phyloP scores from a whole-genome alignment of 2,329 filamentous ascomycete genomes.

The Sclerotinia borealis region DNA sequence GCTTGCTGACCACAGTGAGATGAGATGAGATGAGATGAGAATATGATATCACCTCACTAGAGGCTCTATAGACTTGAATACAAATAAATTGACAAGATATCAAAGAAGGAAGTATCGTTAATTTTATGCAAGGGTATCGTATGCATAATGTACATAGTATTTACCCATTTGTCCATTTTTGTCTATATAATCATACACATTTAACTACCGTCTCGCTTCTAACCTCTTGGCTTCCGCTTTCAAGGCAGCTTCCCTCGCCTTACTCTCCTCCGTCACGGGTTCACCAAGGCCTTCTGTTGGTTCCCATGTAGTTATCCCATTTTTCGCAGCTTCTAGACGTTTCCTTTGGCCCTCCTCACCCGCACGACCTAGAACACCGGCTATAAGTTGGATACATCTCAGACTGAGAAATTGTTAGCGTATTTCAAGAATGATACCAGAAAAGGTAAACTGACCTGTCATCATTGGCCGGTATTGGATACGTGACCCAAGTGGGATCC shows the following conservation, averaged over 20 bases:
- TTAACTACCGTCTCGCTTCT: neutral
- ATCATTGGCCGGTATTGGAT: conserved; percentile 94
- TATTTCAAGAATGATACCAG: neutral
- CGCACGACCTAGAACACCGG: conserved; percentile 77
- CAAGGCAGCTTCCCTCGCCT: neutral
- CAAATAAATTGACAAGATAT: no score
- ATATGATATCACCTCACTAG: neutral
- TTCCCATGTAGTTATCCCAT: conserved; percentile 58
- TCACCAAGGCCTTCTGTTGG: conserved; percentile 32
- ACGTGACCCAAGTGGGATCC: conserved; percentile 90
- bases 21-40: no score
- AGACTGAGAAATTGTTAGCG: conserved; percentile 50
- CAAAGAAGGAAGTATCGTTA: no score
- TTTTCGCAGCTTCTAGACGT: conserved; percentile 55
- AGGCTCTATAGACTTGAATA: neutral
- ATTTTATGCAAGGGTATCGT: no score
- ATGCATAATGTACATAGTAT: neutral
- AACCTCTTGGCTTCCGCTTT: neutral
- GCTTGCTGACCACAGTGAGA: no score
- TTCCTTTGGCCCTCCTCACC: conserved; percentile 69
- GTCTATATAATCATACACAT: neutral
- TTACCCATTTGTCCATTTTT: neutral
- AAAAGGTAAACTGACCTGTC: conserved; percentile 58
- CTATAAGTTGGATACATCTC: conserved; percentile 74
- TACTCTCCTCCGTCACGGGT: conserved; percentile 18